phyloP scores from a whole-genome alignment of 225 moss, liverwort and hornwort species.

The Marchantia polymorpha region DNA sequence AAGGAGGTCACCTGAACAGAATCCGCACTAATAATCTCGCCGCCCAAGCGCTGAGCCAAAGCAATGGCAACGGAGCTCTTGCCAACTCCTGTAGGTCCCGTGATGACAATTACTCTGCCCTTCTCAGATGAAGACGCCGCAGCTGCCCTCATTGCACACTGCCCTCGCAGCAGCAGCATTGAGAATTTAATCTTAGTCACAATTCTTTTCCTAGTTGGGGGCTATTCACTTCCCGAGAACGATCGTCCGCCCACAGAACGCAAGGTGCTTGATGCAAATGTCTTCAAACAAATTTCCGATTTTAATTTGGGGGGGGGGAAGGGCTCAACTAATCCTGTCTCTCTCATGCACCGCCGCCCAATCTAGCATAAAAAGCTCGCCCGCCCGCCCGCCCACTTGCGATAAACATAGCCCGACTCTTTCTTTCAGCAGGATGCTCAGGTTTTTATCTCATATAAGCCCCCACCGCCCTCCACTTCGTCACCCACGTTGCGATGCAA shows the following conservation, averaged over 20 bases:
- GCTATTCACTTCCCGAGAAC: neutral
- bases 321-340: too few relatives aligned
- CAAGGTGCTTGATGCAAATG: neutral
- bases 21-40: constrained; percentile 95
- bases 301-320: neutral
- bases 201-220: neutral
- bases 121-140: constrained; percentile 32
- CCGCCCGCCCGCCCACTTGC: neutral
- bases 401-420: neutral
- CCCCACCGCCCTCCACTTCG: neutral
- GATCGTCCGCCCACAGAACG: neutral
- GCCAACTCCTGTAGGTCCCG: constrained; percentile 83
- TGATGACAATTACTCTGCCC: constrained; percentile 65
- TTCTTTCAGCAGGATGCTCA: too few relatives aligned
- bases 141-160: constrained; percentile 24
- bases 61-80: constrained; percentile 81
- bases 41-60: constrained; percentile 64
- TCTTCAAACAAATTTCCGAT: neutral
- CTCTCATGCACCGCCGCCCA: neutral
- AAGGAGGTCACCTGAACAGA: constrained; percentile 60
- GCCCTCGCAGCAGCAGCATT: constrained; percentile 32
- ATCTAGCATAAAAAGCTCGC: neutral
- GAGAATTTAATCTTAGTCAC: constrained; percentile 11
- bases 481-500: neutral
- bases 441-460: neutral